These are phyloP conservation scores for Dactylellina drechsleri DNA, from an alignment of 2,329 filamentous ascomycete genomes.

Conservation along the genomic window DNA sequence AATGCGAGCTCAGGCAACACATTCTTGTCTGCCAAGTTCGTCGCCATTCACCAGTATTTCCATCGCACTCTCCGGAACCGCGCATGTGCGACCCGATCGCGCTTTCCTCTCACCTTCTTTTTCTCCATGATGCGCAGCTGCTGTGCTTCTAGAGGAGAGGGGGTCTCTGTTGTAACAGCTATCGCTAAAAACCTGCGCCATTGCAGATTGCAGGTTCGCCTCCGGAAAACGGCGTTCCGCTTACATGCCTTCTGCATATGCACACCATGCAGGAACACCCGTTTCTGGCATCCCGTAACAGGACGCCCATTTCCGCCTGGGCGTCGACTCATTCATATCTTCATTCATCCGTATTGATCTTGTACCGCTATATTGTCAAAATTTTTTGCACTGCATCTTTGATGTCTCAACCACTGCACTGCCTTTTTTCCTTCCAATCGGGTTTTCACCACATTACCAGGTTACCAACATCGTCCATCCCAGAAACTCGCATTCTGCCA, in stretches of 20 bases:
- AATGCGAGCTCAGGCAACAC: constrained; percentile 37
- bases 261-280: constrained; percentile 52
- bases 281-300: constrained; percentile 39
- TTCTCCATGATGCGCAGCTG: background rate
- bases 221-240: constrained; percentile 50
- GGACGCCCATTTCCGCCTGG: constrained; percentile 21
- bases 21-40: background rate
- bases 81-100: constrained; percentile 17
- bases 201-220: constrained; percentile 47
- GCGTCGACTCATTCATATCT: constrained; percentile 3
- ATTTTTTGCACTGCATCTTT: background rate
- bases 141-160: constrained; percentile 11
- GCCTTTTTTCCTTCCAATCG: constrained; percentile 33
- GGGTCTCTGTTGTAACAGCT: constrained; percentile 3
- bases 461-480: constrained; percentile 53
- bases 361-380: background rate
- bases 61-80: background rate
- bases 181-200: constrained; percentile 40
- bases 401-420: constrained; percentile 1
- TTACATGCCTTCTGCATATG: constrained; percentile 52
- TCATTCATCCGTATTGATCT: constrained; percentile 16
- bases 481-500: constrained; percentile 25
- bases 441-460: constrained; percentile 49
- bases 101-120: background rate
- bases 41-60: background rate